Conservation (phyloP, 2,329 filamentous ascomycete genomes). For the Cryphonectria radicalis region DNA sequence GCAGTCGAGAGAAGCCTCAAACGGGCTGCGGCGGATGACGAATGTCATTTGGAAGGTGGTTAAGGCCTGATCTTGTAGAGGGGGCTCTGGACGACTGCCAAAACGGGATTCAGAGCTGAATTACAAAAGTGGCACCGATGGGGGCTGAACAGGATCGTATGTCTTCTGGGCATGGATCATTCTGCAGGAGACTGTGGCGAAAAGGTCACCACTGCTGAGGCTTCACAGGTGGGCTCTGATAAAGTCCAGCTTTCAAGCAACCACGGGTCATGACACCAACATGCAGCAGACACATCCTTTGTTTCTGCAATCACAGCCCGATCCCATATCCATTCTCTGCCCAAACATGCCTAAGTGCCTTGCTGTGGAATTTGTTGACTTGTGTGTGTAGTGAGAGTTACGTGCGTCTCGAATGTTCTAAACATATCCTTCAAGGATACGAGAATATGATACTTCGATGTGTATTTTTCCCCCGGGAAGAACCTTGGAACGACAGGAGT, state of each 20-base stretch:
- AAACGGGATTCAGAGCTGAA: neutral
- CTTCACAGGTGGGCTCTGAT: neutral
- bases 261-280: neutral
- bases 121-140: neutral
- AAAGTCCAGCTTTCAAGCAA: neutral
- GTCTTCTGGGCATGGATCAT: neutral
- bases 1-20: slow-evolving; percentile 2
- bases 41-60: slow-evolving; percentile 25
- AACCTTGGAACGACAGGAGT: neutral
- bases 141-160: neutral
- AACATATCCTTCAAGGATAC: neutral
- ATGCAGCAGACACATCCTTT: neutral
- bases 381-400: neutral
- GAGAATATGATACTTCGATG: neutral
- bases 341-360: neutral
- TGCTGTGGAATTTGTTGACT: neutral
- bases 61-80: neutral
- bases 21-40: slow-evolving; percentile 10
- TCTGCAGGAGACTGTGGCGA: neutral
- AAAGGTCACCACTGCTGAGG: neutral
- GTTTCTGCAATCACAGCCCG: neutral
- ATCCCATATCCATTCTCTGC: neutral
- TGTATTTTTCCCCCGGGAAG: no score
- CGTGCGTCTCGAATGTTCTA: neutral
- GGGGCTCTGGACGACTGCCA: neutral